Base-by-base conservation (phyloP, 306 rosid genomes). In the Corylus heterophylla region DNA sequence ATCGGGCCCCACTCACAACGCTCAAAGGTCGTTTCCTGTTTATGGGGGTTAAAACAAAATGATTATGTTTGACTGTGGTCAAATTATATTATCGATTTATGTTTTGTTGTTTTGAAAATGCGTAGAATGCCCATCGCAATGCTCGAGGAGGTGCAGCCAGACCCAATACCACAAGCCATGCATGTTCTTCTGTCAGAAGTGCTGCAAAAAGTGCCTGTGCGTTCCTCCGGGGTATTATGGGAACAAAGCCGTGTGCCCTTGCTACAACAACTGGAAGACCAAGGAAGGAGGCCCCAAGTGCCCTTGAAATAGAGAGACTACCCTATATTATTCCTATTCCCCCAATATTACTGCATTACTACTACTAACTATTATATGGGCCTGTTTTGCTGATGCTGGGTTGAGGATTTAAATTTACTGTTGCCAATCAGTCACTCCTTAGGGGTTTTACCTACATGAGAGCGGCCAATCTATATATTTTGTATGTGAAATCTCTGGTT, bases 251-350 rank as follows among this genome's bases (percentile, higher is more conserved):
- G 87, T 87, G 37, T 93, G 98, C 88, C 97, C 98, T 78, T 93
- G 98, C 87, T 93, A 93, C 91, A 91, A 91, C 85, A 93, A 90
- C 85, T 93, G 98, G 98, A 93, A 93, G 91, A 93, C 98, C 87
- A 81, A 93, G 80, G 74, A 78, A 81, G 98, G 98, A 82, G 94
- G 98, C 17, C 98, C 95, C 42, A 93, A 93, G 48, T 93, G 98
- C 92, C 98, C 98, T 76, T 91, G 71, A 74, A 50, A n/a, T 31
- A 3, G 35, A 1, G 35, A 2, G 35, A 31, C 35, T 31, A 31
- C 35, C 35, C 35, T 31, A 31, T 31, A 31, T 2, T 31, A 31
- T 31, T 31, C 35, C 35, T 31, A 31, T 31, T 31, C 35, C 35
- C 49, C 7, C 18, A 5, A 3, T 47, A 35, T 14, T 1, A 18